Evolutionary conservation across 2,329 filamentous ascomycete genomes (phyloP), one percentile per base, ranked within the genome.

Genomic region (Hymenoscyphus scutula): DNA sequence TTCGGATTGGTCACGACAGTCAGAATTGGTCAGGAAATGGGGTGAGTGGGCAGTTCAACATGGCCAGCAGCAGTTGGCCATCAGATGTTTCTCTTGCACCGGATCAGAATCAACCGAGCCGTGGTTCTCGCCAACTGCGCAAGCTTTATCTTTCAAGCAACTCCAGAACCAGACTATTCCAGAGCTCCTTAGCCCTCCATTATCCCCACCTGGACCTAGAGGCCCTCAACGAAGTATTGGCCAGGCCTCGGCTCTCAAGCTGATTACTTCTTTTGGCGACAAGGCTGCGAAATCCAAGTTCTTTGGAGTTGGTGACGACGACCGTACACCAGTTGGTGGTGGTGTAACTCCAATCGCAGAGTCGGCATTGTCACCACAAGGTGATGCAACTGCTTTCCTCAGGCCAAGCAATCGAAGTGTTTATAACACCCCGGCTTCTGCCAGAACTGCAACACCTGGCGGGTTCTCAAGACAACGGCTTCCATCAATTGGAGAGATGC

Each of bases 1-100:
- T 0, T 79, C 83, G 0, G 93, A 97, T 64, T 99, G 95, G 95
- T 90, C 95, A 71, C 86, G 94, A 34, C 92, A 97, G 75, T 89
- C 90, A 13, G 89, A 90, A 70, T 85, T 99, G 56, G 87, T 97
- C 66, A 87, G 91, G 69, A 94, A 95, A 79, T 99, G 95, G 95
- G 95, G 95, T 62, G 94, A 97, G 72, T 88, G 90, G 79, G 91
- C 94, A 41, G 88, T 97, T 13, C 88, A 90, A 66, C 89, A 95
- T 70, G 89, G 90, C 17, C 90, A 97, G 71, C 90, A 95, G 68
- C 91, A 96, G 70, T 81, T 99, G 54, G 95, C 95, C 19, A 95
- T 97, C 56, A 84, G 93, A 71, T 98, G 87, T 76, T 97, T 97
- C 74, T 92, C 94, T 56, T 97, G 94, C 74, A 95, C 92, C 19